Evolutionary conservation across 495 filamentous ascomycete species (phyloP).

Genomic region (Tuber borchii): DNA sequence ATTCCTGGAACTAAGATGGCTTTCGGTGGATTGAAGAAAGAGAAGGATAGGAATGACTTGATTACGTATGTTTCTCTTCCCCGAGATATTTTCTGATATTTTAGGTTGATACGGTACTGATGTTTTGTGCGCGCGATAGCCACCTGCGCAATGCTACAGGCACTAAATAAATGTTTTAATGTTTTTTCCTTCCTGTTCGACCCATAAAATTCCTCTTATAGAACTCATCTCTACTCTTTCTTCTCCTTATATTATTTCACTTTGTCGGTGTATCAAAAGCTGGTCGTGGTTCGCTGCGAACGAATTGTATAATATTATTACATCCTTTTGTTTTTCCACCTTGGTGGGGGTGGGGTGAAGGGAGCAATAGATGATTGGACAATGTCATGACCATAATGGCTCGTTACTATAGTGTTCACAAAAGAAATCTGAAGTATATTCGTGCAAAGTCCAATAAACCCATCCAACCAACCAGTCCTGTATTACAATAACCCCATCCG

Average conservation of each 20-base stretch:
- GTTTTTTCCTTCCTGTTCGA: background rate
- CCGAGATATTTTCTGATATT: background rate
- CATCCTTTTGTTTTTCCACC: background rate
- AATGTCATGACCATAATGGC: background rate
- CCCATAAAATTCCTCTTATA: slow-evolving; percentile 19
- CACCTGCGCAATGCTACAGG: slow-evolving; percentile 26
- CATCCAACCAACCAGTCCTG: background rate
- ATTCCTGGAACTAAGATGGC: slow-evolving; percentile 99
- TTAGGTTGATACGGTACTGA: background rate
- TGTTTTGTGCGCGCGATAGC: slow-evolving; percentile 7
- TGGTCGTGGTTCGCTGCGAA: background rate
- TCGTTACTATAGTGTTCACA: background rate
- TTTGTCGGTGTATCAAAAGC: background rate
- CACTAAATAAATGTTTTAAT: slow-evolving; percentile 24
- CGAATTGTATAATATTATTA: background rate
- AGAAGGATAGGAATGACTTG: slow-evolving; percentile 97
- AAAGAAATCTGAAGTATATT: slow-evolving; percentile 4
- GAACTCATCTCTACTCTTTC: slow-evolving; percentile 37
- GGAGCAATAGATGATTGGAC: background rate
- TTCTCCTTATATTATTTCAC: background rate
- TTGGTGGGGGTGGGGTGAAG: background rate
- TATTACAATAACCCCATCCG: background rate
- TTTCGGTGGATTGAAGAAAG: slow-evolving; percentile 99
- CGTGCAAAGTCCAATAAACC: background rate
- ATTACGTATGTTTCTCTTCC: slow-evolving; percentile 68